A percentile compares a stretch with the other conserved stretches of the same genome.
Conservation (phyloP, 345 rosid genomes). For the Isatis tinctoria region DNA sequence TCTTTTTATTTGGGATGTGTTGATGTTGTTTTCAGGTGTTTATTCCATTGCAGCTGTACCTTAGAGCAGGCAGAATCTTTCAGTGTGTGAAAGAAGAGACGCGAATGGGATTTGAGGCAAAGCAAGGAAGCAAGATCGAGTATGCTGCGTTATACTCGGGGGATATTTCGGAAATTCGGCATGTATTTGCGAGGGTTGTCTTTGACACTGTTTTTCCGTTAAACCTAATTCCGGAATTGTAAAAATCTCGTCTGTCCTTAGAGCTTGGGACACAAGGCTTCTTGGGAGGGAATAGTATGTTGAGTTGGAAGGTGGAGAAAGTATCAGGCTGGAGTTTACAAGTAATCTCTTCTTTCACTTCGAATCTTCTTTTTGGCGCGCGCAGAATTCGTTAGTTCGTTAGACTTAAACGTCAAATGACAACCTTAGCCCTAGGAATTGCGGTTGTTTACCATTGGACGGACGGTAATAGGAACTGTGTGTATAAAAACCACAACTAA, state of each 20-base stretch:
- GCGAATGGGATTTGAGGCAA: conserved; percentile 39
- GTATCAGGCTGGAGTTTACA: background rate
- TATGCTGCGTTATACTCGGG: conserved; percentile 55
- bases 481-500: too few species aligned
- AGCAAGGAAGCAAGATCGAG: conserved; percentile 56
- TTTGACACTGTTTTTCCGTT: conserved; percentile 79
- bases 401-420: background rate
- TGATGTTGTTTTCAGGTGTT: conserved; percentile 54
- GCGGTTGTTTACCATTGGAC: too few species aligned
- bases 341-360: background rate
- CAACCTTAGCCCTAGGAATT: background rate
- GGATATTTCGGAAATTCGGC: conserved; percentile 46
- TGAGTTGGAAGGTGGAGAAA: background rate
- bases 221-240: conserved; percentile 5
- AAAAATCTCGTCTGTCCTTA: background rate
- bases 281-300: background rate
- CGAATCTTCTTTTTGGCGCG: background rate
- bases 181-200: conserved; percentile 76
- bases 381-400: conserved; percentile 1
- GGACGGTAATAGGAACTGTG: too few species aligned
- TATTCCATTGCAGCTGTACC: conserved; percentile 47
- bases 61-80: conserved; percentile 47
- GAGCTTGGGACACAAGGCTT: conserved; percentile 1
- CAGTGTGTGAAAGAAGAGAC: conserved; percentile 48
- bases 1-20: background rate